Conservation (phyloP, 2,329 filamentous ascomycete genomes). For the Fusarium annulatum region DNA sequence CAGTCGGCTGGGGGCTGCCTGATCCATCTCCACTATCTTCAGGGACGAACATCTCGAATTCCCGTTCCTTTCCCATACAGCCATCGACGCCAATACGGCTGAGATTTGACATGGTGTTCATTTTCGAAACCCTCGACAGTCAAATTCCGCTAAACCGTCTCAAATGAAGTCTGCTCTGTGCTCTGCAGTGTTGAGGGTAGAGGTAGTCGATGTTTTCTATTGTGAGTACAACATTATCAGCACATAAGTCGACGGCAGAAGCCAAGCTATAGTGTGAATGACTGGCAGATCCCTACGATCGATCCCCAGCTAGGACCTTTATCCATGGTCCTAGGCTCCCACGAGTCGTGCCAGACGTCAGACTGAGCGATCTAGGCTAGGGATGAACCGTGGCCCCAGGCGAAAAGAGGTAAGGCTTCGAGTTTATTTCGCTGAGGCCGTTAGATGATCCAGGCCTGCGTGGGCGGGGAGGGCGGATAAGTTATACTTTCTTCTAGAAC, state of each 20-base stretch:
- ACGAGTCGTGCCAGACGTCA: constrained; percentile 2
- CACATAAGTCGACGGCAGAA: background rate
- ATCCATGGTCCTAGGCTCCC: background rate
- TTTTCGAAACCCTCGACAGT: background rate
- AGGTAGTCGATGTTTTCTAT: background rate
- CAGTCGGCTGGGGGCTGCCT: constrained; percentile 15
- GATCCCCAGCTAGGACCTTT: background rate
- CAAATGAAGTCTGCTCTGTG: constrained; percentile 10
- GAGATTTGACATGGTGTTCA: background rate
- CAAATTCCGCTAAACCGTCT: background rate
- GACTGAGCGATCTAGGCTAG: background rate
- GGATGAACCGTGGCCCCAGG: background rate
- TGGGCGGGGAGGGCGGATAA: background rate
- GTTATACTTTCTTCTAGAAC: too few relatives aligned
- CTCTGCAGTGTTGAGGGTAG: background rate
- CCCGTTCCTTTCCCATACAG: constrained; percentile 1
- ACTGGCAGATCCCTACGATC: background rate
- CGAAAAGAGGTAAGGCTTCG: constrained; percentile 2
- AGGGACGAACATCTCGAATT: background rate
- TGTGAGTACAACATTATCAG: background rate
- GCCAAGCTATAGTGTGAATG: background rate
- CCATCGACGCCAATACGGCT: constrained; percentile 2
- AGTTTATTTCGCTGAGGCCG: background rate
- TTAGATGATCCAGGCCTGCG: background rate
- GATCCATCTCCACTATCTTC: background rate